These are phyloP conservation scores for Osmanthus fragrans DNA, from an alignment of 257 asterid genomes.

Conservation along the genomic window DNA sequence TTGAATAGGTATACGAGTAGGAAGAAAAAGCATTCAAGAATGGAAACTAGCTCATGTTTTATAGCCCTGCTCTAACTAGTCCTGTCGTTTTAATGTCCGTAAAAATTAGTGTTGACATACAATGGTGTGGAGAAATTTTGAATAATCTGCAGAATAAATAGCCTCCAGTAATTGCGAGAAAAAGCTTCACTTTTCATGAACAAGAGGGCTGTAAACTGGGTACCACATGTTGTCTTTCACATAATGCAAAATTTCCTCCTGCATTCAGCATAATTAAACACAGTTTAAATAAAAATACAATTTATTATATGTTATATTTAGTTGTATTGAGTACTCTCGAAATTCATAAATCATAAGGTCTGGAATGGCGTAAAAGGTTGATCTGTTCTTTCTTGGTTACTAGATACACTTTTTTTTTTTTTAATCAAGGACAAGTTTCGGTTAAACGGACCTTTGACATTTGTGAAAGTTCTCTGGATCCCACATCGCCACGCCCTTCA, in stretches of 20 bases:
- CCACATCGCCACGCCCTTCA: slow-evolving; percentile 81
- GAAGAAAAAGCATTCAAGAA: neutral
- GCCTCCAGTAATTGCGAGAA: slow-evolving; percentile 5
- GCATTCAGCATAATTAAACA: slow-evolving; percentile 37
- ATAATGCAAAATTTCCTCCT: slow-evolving; percentile 68
- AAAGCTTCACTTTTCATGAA: slow-evolving; percentile 75
- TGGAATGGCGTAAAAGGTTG: neutral
- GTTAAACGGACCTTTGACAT: slow-evolving; percentile 66
- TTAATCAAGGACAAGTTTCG: neutral
- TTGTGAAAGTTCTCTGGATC: slow-evolving; percentile 66
- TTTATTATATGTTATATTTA: neutral
- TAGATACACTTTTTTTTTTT: neutral
- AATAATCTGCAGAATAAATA: slow-evolving; percentile 19
- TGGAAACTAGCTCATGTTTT: neutral
- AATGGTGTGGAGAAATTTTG: slow-evolving; percentile 29
- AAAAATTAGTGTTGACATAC: slow-evolving; percentile 18
- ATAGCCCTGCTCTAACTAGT: slow-evolving; percentile 17
- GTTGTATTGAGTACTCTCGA: neutral
- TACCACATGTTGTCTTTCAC: slow-evolving; percentile 86
- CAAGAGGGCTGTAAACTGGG: slow-evolving; percentile 93
- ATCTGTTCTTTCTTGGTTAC: neutral
- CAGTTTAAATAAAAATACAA: neutral
- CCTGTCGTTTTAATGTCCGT: slow-evolving; percentile 8
- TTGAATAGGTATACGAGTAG: neutral
- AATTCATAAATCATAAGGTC: neutral